Evolutionary conservation across 192 early-diverging fungal genomes (phyloP), one percentile per base, ranked within the genome.

Genomic region (Backusella mclennaniae): DNA sequence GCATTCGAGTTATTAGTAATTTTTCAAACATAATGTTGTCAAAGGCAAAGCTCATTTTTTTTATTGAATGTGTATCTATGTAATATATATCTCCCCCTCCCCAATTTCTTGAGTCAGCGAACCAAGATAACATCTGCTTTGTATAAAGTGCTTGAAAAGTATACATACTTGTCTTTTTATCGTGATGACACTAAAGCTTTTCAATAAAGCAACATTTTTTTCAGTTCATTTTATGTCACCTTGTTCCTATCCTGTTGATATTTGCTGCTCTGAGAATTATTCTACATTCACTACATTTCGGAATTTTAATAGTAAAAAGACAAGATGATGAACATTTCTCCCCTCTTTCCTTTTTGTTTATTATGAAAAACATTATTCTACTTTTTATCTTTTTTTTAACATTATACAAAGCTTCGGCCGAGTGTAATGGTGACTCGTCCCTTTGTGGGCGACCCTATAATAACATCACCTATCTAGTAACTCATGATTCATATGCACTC

Each of bases 401-500:
- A 29, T 14, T 63, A 63, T 63, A 63, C 3, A 11, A 12, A 26
- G 23, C 26, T 12, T 63, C 56, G 0, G 21, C 56, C 31, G 70
- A 71, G 29, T 94, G 93, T 80, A 93, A 92, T 71, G 93, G 93
- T 3, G 85, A 87, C 75, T 53, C 84, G 1, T 84, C 82, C 42
- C 86, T 95, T 19, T 95, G 94, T 68, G 74, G 73, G 67, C 83
- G 80, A 74, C 59, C 82, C 7, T 94, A 91, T 74, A 82, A 85
- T 76, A 63, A 88, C 53, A 88, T 95, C 41, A 84, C 92, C 0
- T 90, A 86, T 36, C 75, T 89, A 1, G 88, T 87, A 4, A 93
- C 94, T 17, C 94, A 95, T 84, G 94, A 94, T 76, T 87, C 92
- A 7, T 93, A 83, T 79, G 88, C 92, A 21, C 76, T 71, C 21